Evolutionary conservation across 371 early-diverging fungal genomes (phyloP), one percentile per base, ranked within the genome.

Genomic region (Mortierella sp.): DNA sequence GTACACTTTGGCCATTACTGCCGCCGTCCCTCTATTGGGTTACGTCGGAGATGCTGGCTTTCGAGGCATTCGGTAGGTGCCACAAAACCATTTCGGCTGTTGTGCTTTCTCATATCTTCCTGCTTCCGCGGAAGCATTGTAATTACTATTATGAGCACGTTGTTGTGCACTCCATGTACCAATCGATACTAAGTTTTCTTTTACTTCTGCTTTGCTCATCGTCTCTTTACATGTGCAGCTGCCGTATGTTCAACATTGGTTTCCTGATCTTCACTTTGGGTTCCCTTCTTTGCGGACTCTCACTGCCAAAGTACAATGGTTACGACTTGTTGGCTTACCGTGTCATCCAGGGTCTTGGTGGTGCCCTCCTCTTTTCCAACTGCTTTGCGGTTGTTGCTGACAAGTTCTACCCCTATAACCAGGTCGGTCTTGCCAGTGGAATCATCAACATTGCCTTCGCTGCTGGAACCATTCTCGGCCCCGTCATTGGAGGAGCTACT

Each of bases 391-490:
- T 84, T 14, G 84, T 84, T n/a, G 84, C 84, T 34, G 84, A 84
- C 74, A 84, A 84, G 70, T 84, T 84, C 38, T 84, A 84, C 47
- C 78, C 84, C 3, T 84, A 84, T 52, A 84, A 84, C 78, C 84
- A 84, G 58, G 84, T 84, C 68, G 84, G 84, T 58, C 78, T 84
- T 52, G 84, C 84, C 38, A 78, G 75, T 52, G 84, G 84, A 31
- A 84, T 84, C 63, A 84, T 84, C 81, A 84, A 84, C 73, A 84
- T 84, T 76, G 84, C 84, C 7, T 84, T 84, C 68, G 84, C 84
- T 26, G 84, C 84, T 10, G 84, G 84, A 31, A 84, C 81, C 55
- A 84, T 84, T 73, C 78, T 84, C 1, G 84, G 84, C 10, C 84
- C 84, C 28, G 84, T 84, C 76, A 78, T 84, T 63, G 84, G 84